These are phyloP conservation scores for Clathrospora elynae DNA, from an alignment of 2,329 filamentous ascomycete genomes.

Conservation along the genomic window DNA sequence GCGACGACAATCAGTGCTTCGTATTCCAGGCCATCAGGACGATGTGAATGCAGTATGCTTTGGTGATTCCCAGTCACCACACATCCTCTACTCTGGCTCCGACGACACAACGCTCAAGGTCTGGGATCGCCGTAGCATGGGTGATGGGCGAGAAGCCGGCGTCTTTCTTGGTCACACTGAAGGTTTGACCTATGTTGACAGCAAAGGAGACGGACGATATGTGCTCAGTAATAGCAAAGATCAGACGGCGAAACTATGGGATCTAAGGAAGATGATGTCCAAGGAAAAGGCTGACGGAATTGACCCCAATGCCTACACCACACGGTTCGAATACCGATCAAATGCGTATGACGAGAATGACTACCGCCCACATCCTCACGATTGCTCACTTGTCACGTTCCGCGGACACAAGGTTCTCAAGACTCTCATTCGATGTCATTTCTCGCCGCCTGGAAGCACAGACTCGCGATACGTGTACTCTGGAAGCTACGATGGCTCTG, in stretches of 20 bases:
- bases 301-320: slow-evolving; percentile 62
- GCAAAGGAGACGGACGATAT: slow-evolving; percentile 87
- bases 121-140: slow-evolving; percentile 83
- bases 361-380: slow-evolving; percentile 76
- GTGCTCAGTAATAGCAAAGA: slow-evolving; percentile 95
- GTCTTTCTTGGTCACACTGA: slow-evolving; percentile 70
- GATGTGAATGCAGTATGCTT: slow-evolving; percentile 98
- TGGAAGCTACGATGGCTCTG: slow-evolving; percentile 85
- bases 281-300: slow-evolving; percentile 66
- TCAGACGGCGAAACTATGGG: slow-evolving; percentile 97
- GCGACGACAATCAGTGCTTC: slow-evolving; percentile 72
- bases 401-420: slow-evolving; percentile 86
- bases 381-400: slow-evolving; percentile 93
- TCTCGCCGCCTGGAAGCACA: slow-evolving; percentile 83
- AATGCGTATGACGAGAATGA: slow-evolving; percentile 67
- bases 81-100: slow-evolving; percentile 94
- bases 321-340: slow-evolving; percentile 76
- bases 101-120: slow-evolving; percentile 94
- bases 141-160: slow-evolving; percentile 65
- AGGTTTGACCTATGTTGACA: slow-evolving; percentile 70
- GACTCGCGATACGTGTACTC: slow-evolving; percentile 93
- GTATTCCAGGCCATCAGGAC: slow-evolving; percentile 76
- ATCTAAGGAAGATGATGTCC: slow-evolving; percentile 85
- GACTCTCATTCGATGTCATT: slow-evolving; percentile 93
- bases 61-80: slow-evolving; percentile 83